Percentiles rank a stretch among this genome's conserved stretches.
phyloP scores from a whole-genome alignment of 164 flowering plant genomes.

The Santalum album region DNA sequence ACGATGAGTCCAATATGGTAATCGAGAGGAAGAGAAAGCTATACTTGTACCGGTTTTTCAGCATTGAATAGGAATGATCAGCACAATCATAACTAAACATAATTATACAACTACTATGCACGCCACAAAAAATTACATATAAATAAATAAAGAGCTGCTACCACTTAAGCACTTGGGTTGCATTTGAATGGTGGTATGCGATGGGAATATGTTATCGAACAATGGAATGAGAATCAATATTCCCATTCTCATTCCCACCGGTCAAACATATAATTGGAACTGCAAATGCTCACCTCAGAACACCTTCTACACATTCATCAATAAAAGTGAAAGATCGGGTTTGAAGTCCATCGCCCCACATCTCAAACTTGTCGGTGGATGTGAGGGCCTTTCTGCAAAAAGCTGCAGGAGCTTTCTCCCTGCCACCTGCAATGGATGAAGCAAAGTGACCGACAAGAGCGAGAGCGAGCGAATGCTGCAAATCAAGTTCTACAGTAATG shows the following conservation, averaged over 20 bases:
- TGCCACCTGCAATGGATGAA: slow-evolving; percentile 61
- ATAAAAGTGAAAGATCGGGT: slow-evolving; percentile 97
- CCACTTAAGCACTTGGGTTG: no score
- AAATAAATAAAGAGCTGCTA: no score
- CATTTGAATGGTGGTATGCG: no score
- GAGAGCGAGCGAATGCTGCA: background rate
- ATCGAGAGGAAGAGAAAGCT: background rate
- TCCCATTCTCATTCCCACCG: no score
- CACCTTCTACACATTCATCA: slow-evolving; percentile 98
- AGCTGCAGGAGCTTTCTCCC: slow-evolving; percentile 99
- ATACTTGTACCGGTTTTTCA: no score
- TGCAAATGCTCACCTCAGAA: slow-evolving; percentile 68
- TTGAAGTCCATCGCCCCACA: slow-evolving; percentile 99
- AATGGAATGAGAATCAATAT: no score
- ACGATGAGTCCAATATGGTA: background rate
- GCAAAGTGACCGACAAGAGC: slow-evolving; percentile 1
- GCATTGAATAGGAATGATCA: no score
- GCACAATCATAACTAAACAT: no score
- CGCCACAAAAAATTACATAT: no score
- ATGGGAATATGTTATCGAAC: no score
- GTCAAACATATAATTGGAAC: no score
- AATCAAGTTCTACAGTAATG: background rate
- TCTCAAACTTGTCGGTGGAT: slow-evolving; percentile 83
- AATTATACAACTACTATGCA: no score
- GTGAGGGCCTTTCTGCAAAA: slow-evolving; percentile 90